A percentile compares a stretch with the other conserved stretches of the same genome.
Evolutionary conservation across 2,329 filamentous ascomycete species (phyloP).

Genomic region (Raffaelea ambrosiae): DNA sequence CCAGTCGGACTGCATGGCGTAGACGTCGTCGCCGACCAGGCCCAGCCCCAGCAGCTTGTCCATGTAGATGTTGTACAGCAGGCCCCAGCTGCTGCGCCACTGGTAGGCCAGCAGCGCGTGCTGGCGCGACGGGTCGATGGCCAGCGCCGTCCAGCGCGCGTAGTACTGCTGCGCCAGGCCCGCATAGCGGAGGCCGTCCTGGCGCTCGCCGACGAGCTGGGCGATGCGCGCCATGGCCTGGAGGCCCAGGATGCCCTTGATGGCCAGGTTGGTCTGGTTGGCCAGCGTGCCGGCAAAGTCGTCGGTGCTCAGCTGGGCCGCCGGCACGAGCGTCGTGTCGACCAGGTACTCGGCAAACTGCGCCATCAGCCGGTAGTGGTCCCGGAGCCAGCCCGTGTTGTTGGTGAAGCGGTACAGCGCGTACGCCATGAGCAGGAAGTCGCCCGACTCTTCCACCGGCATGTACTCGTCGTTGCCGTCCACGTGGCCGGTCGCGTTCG

Average conservation of each 20-base stretch:
- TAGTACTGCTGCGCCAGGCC: slow-evolving; percentile 45
- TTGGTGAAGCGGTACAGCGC: slow-evolving; percentile 30
- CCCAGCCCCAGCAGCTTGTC: slow-evolving; percentile 71
- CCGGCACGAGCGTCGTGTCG: slow-evolving; percentile 58
- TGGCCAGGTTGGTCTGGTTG: slow-evolving; percentile 65
- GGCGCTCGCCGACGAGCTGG: slow-evolving; percentile 34
- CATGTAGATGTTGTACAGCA: slow-evolving; percentile 75
- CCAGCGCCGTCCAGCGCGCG: slow-evolving; percentile 61
- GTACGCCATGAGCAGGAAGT: slow-evolving; percentile 61
- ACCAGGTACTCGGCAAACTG: slow-evolving; percentile 39
- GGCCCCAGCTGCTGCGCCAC: slow-evolving; percentile 42
- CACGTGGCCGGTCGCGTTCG: slow-evolving; percentile 61
- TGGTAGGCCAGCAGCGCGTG: slow-evolving; percentile 76
- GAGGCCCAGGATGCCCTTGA: slow-evolving; percentile 61
- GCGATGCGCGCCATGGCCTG: slow-evolving; percentile 38
- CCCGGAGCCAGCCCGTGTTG: too few species aligned
- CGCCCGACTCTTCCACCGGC: slow-evolving; percentile 64
- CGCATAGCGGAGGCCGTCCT: slow-evolving; percentile 1
- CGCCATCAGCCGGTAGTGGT: too few species aligned
- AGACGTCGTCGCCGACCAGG: slow-evolving; percentile 65
- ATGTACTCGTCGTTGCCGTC: slow-evolving; percentile 63
- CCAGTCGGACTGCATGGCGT: slow-evolving; percentile 69
- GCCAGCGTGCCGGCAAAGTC: slow-evolving; percentile 70
- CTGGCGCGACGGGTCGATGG: slow-evolving; percentile 55
- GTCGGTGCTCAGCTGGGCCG: slow-evolving; percentile 67